Evolutionary conservation across 2,329 filamentous ascomycete species (phyloP).

Genomic region (Tolypocladium nubicola): DNA sequence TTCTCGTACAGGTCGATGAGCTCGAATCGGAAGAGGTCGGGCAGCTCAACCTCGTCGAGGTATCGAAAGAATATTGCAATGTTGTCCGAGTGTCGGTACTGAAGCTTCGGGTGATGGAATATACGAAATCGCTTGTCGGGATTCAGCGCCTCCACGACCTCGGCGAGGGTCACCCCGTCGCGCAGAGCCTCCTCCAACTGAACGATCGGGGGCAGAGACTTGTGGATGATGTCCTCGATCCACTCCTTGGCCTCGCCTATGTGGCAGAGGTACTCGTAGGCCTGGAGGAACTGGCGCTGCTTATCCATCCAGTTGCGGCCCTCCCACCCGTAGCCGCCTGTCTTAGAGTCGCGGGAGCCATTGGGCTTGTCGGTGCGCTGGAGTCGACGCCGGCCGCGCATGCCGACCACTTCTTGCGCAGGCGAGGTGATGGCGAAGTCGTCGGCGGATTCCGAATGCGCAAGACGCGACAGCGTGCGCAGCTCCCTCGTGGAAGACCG

Average conservation of each 20-base stretch:
- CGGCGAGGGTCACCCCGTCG: constrained; percentile 87
- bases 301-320: constrained; percentile 98
- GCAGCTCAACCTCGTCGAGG: constrained; percentile 80
- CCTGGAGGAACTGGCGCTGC: constrained; percentile 89
- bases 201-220: constrained; percentile 81
- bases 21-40: constrained; percentile 94
- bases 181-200: constrained; percentile 86
- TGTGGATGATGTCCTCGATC: constrained; percentile 86
- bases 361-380: constrained; percentile 56
- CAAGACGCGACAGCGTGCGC: constrained; percentile 74
- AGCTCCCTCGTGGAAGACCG: constrained; percentile 86
- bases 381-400: constrained; percentile 73
- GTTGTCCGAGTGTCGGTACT: constrained; percentile 95
- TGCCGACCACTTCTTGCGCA: constrained; percentile 75
- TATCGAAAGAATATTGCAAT: constrained; percentile 95
- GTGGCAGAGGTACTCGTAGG: constrained; percentile 97
- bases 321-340: constrained; percentile 58
- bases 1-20: constrained; percentile 97
- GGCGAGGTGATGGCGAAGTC: constrained; percentile 72
- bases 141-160: constrained; percentile 83
- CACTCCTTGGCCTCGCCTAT: constrained; percentile 98
- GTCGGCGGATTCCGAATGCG: constrained; percentile 62
- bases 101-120: constrained; percentile 74
- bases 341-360: constrained; percentile 33
- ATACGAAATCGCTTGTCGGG: constrained; percentile 69